Evolutionary conservation across 2,329 filamentous ascomycete species (phyloP), one percentile per base, ranked within the genome.

Genomic region (Conoideocrella luteorostrata): DNA sequence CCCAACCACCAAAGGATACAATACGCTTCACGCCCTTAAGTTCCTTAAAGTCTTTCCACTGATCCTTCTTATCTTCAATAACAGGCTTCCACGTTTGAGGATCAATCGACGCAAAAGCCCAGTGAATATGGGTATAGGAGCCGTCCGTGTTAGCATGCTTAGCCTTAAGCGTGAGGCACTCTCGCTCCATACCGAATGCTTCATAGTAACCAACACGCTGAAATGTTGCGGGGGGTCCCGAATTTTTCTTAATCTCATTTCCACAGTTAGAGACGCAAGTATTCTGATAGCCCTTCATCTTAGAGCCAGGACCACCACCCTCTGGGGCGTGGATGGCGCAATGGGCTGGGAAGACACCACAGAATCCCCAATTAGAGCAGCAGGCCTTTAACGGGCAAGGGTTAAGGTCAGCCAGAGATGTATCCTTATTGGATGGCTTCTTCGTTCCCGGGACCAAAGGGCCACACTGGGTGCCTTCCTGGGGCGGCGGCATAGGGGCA

Each of bases 81-180:
- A n/a, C n/a, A n/a, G n/a, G n/a, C n/a, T n/a, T n/a, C n/a, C n/a
- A n/a, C n/a, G n/a, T n/a, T n/a, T n/a, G n/a, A 0, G 48, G 36
- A 2, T 53, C 57, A 17, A 69, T 48, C 0, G 44, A 47, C 3
- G 46, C 63, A 52, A 70, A 71, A 0, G 43, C 52, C 45, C 49
- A 53, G 13, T 56, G 51, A 3, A 55, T 51, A 28, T 54, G 47
- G 1, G 51, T 54, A 13, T 53, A 55, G 4, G 40, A 35, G 18
- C 35, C n/a, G 44, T 12, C 13, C 30, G 24, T 4, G n/a, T n/a
- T n/a, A n/a, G n/a, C n/a, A n/a, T n/a, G n/a, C n/a, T n/a, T n/a
- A n/a, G n/a, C n/a, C n/a, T n/a, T n/a, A n/a, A n/a, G n/a, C n/a
- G n/a, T n/a, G n/a, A 50, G 40, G 29, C 50, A 52, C 5, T 40